phyloP scores from a whole-genome alignment of 495 filamentous ascomycete species.

The Neurospora sp. region DNA sequence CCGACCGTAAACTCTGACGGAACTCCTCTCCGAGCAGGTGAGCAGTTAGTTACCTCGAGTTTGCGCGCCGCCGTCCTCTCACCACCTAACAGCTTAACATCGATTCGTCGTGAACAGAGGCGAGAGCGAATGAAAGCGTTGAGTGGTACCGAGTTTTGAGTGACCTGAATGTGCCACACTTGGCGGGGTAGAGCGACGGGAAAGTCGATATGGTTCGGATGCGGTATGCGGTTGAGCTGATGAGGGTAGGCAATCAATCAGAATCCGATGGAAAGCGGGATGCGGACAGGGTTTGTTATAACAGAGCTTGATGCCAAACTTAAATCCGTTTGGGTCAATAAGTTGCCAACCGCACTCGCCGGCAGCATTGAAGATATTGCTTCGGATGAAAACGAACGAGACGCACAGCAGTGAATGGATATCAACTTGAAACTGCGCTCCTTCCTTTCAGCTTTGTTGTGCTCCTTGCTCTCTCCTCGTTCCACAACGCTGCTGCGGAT shows the following conservation, averaged over 20 bases:
- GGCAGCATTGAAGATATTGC: background rate
- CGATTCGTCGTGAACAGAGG: background rate
- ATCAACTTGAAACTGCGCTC: background rate
- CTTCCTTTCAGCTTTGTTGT: background rate
- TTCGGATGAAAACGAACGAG: background rate
- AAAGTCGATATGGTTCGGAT: background rate
- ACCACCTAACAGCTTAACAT: background rate
- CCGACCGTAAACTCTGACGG: background rate
- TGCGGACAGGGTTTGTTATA: background rate
- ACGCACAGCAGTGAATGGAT: background rate
- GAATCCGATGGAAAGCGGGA: background rate
- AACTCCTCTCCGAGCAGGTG: background rate
- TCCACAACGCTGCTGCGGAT: background rate
- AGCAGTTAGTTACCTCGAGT: background rate
- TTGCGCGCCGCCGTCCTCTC: background rate
- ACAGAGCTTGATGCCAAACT: background rate
- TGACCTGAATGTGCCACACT: background rate
- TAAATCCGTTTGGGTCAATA: background rate
- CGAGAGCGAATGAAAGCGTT: background rate
- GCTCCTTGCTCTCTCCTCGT: background rate
- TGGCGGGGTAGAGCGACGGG: background rate
- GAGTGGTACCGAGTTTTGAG: background rate
- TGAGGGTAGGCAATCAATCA: background rate
- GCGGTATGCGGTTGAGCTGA: background rate
- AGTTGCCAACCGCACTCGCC: background rate